A percentile compares a stretch with the other conserved stretches of the same genome.
These are phyloP conservation scores for Nemophila menziesii DNA, from an alignment of 257 asterid species.

Conservation along the genomic window DNA sequence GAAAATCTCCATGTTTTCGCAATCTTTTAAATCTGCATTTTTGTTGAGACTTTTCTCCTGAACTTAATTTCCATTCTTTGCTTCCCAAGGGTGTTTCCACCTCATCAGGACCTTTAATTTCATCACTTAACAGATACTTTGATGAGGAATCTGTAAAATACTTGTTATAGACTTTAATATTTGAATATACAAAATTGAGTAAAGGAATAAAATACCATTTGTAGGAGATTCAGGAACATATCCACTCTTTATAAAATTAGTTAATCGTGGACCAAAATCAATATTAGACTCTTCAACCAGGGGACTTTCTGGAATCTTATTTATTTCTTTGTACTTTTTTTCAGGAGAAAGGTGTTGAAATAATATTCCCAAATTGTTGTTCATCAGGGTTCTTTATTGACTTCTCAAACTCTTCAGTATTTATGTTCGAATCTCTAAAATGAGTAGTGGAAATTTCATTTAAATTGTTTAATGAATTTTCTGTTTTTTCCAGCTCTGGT, in stretches of 20 bases:
- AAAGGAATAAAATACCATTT: conserved; percentile 16
- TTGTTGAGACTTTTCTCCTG: conserved; percentile 38
- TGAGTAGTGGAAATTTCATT: too few relatives aligned
- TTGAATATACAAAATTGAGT: not conserved
- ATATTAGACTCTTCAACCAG: conserved; percentile 18
- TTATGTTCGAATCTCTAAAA: conserved; percentile 17
- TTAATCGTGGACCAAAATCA: conserved; percentile 54
- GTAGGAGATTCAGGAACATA: conserved; percentile 90
- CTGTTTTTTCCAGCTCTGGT: conserved; percentile 30
- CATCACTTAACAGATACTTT: too few relatives aligned
- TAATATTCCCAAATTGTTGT: conserved; percentile 19
- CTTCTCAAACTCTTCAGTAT: conserved; percentile 6
- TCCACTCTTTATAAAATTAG: conserved; percentile 57
- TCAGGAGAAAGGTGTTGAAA: conserved; percentile 21
- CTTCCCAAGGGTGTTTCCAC: conserved; percentile 34
- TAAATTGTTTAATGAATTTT: conserved; percentile 7
- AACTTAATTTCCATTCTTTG: conserved; percentile 41
- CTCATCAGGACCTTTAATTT: conserved; percentile 33
- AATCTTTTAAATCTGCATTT: conserved; percentile 59
- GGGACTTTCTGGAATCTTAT: conserved; percentile 19
- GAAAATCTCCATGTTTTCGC: conserved; percentile 54
- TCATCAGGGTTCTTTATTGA: too few relatives aligned
- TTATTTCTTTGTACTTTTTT: conserved; percentile 26
- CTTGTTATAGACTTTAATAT: conserved; percentile 4
- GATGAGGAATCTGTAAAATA: too few relatives aligned